These are phyloP conservation scores for Tolypocladium pustulatum DNA, from an alignment of 2,329 filamentous ascomycete genomes.

Conservation along the genomic window DNA sequence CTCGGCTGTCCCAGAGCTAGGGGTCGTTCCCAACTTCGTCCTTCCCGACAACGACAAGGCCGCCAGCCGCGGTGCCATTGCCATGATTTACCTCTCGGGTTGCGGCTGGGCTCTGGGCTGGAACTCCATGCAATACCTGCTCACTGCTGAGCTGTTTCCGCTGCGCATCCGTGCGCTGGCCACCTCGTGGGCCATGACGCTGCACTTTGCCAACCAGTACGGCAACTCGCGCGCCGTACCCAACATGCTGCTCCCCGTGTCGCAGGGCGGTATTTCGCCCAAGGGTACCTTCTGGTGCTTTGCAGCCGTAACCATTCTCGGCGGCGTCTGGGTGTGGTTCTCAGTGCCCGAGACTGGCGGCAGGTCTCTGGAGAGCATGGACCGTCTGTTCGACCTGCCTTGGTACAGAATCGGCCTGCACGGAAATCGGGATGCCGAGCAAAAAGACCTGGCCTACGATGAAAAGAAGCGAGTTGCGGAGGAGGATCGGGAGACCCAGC, in stretches of 20 bases:
- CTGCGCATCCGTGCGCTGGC: constrained; percentile 61
- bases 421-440: constrained; percentile 41
- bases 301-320: constrained; percentile 54
- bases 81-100: constrained; percentile 62
- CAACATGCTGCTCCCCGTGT: constrained; percentile 52
- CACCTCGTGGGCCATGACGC: constrained; percentile 63
- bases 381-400: constrained; percentile 58
- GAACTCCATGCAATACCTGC: constrained; percentile 70
- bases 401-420: constrained; percentile 63
- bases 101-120: constrained; percentile 62
- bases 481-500: constrained; percentile 16
- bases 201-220: constrained; percentile 73
- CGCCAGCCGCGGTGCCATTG: constrained; percentile 57
- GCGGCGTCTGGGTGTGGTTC: constrained; percentile 61
- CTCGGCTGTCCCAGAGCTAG: constrained; percentile 49
- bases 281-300: constrained; percentile 74
- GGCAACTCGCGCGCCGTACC: constrained; percentile 67
- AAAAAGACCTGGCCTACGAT: constrained; percentile 28
- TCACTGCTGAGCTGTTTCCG: constrained; percentile 70
- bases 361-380: constrained; percentile 57
- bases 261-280: constrained; percentile 37
- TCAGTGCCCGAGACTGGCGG: constrained; percentile 65
- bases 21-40: constrained; percentile 34
- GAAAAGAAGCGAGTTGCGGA: constrained; percentile 32
- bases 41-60: constrained; percentile 37